Evolutionary conservation across 192 early-diverging fungal species (phyloP), one percentile per base, ranked within the genome.

Genomic region (Backusella psychrophila): DNA sequence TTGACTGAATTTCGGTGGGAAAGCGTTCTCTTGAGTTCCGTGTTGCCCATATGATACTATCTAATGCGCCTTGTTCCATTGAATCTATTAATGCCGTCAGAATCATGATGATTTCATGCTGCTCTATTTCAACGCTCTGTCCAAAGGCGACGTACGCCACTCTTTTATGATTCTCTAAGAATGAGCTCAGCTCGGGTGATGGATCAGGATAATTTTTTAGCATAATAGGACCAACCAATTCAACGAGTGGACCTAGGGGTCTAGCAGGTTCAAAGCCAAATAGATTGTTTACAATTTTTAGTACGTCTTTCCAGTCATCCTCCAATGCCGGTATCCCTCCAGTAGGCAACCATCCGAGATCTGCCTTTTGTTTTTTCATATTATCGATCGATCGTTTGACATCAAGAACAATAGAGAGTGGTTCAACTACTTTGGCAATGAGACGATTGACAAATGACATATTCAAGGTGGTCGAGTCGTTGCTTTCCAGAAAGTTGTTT

Each of bases 121-220:
- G 8, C 12, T 73, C 38, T 2, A 75, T 42, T n/a, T 38, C 71
- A n/a, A 74, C 49, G 12, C 59, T 49, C 39, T 74, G 77, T 2
- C 81, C 81, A 59, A 85, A 83, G 0, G 82, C 79, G 14, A 83
- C 46, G 49, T 83, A 85, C 6, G 69, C 35, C 2, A 80, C 72
- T 31, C 38, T 38, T 26, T 39, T 14, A 29, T 85, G 82, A 0
- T 1, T 17, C 8, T 59, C 19, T 9, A 85, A 36, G 59, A 78
- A 85, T 12, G 12, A 7, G 8, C 34, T 15, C 2, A 72, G 15
- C 4, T 21, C 7, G 5, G 35, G 1, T 19, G 74, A 74, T 12
- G 79, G 17, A 19, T 34, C 19, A 31, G 38, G 68, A 26, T 83
- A 81, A 5, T 26, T 17, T 49, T 76, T 56, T 52, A 70, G 73